phyloP scores from a whole-genome alignment of 2,329 filamentous ascomycete species.

The Fusarium napiforme region DNA sequence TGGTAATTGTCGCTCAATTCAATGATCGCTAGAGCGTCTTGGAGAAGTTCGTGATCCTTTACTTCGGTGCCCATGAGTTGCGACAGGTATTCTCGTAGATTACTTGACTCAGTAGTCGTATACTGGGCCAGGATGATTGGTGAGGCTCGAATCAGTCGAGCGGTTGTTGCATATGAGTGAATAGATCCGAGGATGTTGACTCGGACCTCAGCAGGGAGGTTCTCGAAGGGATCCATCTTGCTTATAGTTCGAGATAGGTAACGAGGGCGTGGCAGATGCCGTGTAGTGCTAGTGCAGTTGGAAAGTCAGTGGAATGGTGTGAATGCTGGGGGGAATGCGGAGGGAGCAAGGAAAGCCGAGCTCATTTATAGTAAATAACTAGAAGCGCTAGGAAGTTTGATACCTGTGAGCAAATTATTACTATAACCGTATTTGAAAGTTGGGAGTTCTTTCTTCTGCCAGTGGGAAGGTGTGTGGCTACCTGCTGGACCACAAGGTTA shows the following conservation, averaged over 20 bases:
- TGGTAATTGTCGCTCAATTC: fast-evolving
- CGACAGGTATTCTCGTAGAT: neutral
- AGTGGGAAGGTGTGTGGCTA: too few species aligned
- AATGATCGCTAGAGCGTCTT: neutral
- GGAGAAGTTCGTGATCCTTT: neutral
- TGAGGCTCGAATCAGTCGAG: neutral
- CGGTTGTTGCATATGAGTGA: neutral
- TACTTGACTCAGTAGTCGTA: neutral
- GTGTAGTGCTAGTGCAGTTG: neutral
- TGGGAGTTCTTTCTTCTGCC: too few species aligned
- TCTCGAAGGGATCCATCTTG: neutral
- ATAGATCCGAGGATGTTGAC: neutral
- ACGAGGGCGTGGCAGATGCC: neutral
- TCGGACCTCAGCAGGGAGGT: neutral
- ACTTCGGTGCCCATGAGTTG: neutral
- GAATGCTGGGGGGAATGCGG: too few species aligned
- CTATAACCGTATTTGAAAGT: neutral
- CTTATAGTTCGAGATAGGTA: neutral
- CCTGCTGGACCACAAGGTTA: neutral
- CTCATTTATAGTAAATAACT: neutral
- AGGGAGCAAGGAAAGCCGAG: neutral
- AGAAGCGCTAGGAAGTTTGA: neutral
- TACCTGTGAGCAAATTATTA: too few species aligned
- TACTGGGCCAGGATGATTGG: neutral
- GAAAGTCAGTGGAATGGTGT: neutral